These are phyloP conservation scores for Fusarium odoratissimum DNA, from an alignment of 2,329 filamentous ascomycete genomes.

Conservation along the genomic window DNA sequence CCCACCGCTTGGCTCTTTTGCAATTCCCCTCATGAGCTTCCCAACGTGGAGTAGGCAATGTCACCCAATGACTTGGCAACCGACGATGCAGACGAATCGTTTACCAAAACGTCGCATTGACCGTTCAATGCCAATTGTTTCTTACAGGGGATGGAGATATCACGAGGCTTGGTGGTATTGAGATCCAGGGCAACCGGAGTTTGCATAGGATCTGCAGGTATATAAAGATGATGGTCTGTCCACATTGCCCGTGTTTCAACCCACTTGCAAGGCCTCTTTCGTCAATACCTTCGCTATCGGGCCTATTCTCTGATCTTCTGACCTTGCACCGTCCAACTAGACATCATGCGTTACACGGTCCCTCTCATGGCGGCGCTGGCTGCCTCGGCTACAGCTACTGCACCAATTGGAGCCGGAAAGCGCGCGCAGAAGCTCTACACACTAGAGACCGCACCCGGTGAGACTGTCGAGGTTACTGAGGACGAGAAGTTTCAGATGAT, in stretches of 20 bases:
- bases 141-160: neutral
- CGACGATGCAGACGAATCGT: neutral
- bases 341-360: constrained; percentile 23
- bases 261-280: neutral
- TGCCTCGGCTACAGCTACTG: constrained; percentile 12
- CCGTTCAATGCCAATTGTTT: neutral
- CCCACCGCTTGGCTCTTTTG: constrained; percentile 2
- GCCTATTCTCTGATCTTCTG: neutral
- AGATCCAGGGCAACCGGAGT: neutral
- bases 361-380: constrained; percentile 28
- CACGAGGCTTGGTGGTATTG: neutral
- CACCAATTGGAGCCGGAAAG: neutral
- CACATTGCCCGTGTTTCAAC: too few relatives aligned
- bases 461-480: constrained; percentile 31
- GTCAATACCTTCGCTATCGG: neutral
- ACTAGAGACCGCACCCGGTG: constrained; percentile 2
- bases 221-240: neutral
- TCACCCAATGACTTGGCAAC: constrained; percentile 15
- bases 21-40: constrained; percentile 10
- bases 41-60: constrained; percentile 11
- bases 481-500: constrained; percentile 37
- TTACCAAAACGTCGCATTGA: neutral
- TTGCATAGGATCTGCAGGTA: neutral
- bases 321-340: rapidly evolving
- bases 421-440: constrained; percentile 25